phyloP scores from a whole-genome alignment of 1,139 yeast genomes.

The Casaregolazyma lundiana region DNA sequence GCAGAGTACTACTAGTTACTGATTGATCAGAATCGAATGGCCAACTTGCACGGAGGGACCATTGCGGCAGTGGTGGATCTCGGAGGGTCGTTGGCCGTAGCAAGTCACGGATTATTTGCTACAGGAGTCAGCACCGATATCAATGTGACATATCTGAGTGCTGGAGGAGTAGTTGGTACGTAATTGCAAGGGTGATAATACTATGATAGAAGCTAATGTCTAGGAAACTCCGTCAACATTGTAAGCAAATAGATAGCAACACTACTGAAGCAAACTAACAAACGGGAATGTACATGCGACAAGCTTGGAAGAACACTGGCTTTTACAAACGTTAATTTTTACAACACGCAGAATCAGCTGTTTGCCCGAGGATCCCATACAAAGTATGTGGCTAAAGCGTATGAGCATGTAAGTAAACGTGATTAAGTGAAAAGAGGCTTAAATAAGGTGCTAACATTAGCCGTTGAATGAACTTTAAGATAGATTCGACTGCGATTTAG shows the following conservation, averaged over 20 bases:
- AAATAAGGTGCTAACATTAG: slow-evolving; percentile 6
- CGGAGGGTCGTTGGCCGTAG: slow-evolving; percentile 44
- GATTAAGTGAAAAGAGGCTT: background rate
- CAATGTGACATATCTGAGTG: slow-evolving; percentile 37
- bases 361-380: slow-evolving; percentile 44
- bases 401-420: slow-evolving; percentile 32
- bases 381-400: slow-evolving; percentile 37
- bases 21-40: slow-evolving; percentile 33
- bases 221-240: slow-evolving; percentile 24
- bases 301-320: slow-evolving; percentile 40
- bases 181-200: background rate
- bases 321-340: slow-evolving; percentile 37
- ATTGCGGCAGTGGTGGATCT: slow-evolving; percentile 38
- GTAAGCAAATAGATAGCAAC: slow-evolving; percentile 14
- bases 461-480: slow-evolving; percentile 12
- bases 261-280: background rate
- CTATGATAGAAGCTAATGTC: background rate
- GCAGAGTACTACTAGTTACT: background rate
- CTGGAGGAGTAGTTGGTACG: slow-evolving; percentile 39
- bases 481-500: background rate
- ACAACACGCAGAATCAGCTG: slow-evolving; percentile 25
- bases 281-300: slow-evolving; percentile 32
- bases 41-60: slow-evolving; percentile 41
- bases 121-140: slow-evolving; percentile 44
- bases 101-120: slow-evolving; percentile 38